Base-by-base conservation (phyloP, 208 protist genomes). In the Trypanosoma mega region DNA sequence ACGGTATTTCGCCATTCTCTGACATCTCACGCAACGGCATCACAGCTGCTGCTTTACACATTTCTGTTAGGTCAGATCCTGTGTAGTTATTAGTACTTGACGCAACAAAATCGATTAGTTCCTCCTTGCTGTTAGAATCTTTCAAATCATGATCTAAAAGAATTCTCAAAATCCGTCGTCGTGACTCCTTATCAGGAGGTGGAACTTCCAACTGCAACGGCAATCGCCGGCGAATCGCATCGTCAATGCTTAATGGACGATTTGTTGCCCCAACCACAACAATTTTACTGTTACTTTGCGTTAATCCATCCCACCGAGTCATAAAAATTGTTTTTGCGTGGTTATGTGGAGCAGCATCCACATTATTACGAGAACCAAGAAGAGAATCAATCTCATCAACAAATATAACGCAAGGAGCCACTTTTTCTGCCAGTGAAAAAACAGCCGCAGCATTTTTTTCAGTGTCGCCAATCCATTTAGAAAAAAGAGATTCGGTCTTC, bases 401-500 rank as follows among this genome's bases (percentile, higher is more conserved):
- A 63, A 97, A 97, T 58, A 97, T 89, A 29, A 97, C 82, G 59
- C 82, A 93, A 12, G 87, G 87, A 23, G 79, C 54, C 30, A 96
- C 69, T 66, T 91, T 92, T 43, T 44, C 66, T 16, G 90, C 87
- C n/a, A 94, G 72, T 7, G 80, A 82, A 62, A 97, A 97, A 37
- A 97, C 54, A 14, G 94, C 82, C 5, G 90, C 74, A 0, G 98
- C 91, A 34, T 98, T 85, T 62, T 98, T 98, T 76, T 99, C 98
- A n/a, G 90, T 97, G 18, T 99, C 97, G 20, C 98, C 98, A 37
- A 92, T 73, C 82, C 84, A 96, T 72, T 94, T 96, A 36, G 87
- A 93, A 70, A 93, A 90, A 48, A 96, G 80, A 21, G 72, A 73
- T 27, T 91, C 83, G 5, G 73, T 75, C 54, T 80, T 99, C 20